These are phyloP conservation scores for Immersiporthe knoxdaviesiana DNA, from an alignment of 2,329 filamentous ascomycete species.

Conservation along the genomic window DNA sequence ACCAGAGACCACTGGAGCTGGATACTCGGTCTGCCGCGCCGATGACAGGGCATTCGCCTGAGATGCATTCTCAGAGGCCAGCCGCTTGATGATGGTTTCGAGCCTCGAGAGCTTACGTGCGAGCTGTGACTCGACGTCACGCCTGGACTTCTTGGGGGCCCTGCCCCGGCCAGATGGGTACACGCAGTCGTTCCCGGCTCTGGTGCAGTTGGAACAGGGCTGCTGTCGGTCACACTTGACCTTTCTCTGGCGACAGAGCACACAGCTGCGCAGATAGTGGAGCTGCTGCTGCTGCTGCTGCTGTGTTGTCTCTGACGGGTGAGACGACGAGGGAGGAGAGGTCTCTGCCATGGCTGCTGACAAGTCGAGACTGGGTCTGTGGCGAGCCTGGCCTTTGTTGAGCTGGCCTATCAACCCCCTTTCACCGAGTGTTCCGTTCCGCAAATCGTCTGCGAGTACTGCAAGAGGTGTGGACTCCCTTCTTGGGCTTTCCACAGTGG, in stretches of 20 bases:
- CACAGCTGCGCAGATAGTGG: constrained; percentile 21
- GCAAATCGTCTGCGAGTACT: neutral
- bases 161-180: constrained; percentile 30
- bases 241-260: constrained; percentile 27
- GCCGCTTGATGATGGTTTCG: constrained; percentile 24
- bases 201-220: constrained; percentile 24
- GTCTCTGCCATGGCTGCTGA: constrained; percentile 15
- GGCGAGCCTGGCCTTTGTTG: neutral
- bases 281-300: neutral
- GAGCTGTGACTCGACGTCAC: constrained; percentile 19
- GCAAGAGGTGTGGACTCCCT: too few species aligned
- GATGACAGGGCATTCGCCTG: constrained; percentile 1
- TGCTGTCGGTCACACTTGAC: constrained; percentile 26
- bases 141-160: constrained; percentile 29
- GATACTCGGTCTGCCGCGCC: neutral
- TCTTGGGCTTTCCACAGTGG: neutral
- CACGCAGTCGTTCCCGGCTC: constrained; percentile 21
- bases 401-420: neutral
- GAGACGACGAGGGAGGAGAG: neutral
- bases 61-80: constrained; percentile 11
- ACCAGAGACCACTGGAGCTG: neutral
- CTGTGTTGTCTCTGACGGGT: neutral
- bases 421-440: neutral
- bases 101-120: constrained; percentile 25
- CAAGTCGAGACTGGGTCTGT: neutral